Conservation (phyloP, 2,329 filamentous ascomycete species). For the Colletotrichum shisoi region DNA sequence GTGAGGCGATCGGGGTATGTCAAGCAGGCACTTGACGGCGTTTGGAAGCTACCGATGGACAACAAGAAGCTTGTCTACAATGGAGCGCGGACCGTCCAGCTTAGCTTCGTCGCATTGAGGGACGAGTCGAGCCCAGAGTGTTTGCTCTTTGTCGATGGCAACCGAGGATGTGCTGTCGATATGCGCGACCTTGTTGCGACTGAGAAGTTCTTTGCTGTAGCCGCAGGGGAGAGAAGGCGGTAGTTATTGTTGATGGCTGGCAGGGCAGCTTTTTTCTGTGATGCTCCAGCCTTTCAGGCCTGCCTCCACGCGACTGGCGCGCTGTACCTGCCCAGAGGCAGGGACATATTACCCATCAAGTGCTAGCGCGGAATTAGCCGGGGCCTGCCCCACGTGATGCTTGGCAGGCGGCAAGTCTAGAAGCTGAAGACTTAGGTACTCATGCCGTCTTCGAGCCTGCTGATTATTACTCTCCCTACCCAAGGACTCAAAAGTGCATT, state of each 20-base stretch:
- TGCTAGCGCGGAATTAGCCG: conserved; percentile 31
- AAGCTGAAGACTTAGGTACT: conserved; percentile 22
- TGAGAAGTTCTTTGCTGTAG: conserved; percentile 8
- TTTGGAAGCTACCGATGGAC: conserved; percentile 18
- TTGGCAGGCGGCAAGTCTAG: conserved; percentile 19
- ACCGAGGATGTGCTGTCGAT: conserved; percentile 1
- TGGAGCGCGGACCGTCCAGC: neutral
- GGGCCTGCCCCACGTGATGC: conserved; percentile 37
- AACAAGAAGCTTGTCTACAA: conserved; percentile 12
- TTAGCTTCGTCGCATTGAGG: conserved; percentile 32
- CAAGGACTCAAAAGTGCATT: conserved; percentile 18
- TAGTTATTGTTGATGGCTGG: conserved; percentile 30
- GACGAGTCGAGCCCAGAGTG: conserved; percentile 19
- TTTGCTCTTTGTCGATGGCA: conserved; percentile 2
- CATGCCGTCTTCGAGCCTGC: conserved; percentile 23
- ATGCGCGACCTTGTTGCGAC: conserved; percentile 5
- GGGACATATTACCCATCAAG: conserved; percentile 26
- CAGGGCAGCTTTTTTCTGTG: conserved; percentile 35
- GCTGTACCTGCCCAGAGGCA: conserved; percentile 29
- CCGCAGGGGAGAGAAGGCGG: neutral
- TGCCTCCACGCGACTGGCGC: conserved; percentile 39
- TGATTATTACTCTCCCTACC: conserved; percentile 13
- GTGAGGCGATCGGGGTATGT: conserved; percentile 21
- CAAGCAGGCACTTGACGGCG: conserved; percentile 12
- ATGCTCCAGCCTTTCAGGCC: conserved; percentile 37